Evolutionary conservation across 257 asterid species (phyloP).

Genomic region (Linaria vulgaris): DNA sequence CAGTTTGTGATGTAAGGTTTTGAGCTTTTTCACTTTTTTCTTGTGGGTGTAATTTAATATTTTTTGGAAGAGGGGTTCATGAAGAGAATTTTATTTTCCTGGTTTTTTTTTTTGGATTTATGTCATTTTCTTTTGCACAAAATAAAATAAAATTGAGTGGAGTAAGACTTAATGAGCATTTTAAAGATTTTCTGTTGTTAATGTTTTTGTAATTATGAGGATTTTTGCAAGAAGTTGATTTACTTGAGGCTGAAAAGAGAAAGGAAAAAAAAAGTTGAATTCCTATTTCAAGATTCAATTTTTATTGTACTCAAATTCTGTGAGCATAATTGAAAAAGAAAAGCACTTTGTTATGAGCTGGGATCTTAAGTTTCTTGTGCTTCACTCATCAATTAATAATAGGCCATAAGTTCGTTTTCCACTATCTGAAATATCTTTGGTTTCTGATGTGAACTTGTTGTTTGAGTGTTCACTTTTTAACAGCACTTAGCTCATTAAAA

Average conservation of each 20-base stretch:
- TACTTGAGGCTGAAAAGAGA: slow-evolving; percentile 11
- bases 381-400: slow-evolving; percentile 24
- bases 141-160: no score
- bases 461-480: slow-evolving; percentile 40
- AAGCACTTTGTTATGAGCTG: slow-evolving; percentile 38
- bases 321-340: slow-evolving; percentile 38
- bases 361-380: slow-evolving; percentile 47
- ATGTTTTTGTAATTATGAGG: background rate
- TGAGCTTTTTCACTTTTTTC: slow-evolving; percentile 12
- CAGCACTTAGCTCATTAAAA: slow-evolving; percentile 40
- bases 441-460: slow-evolving; percentile 40
- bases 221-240: slow-evolving; percentile 24
- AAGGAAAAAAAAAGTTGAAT: background rate
- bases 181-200: slow-evolving; percentile 16
- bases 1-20: slow-evolving; percentile 14
- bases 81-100: background rate
- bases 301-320: slow-evolving; percentile 9
- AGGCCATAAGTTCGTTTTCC: slow-evolving; percentile 26
- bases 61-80: no score
- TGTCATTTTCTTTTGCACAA: background rate
- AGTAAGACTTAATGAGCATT: slow-evolving; percentile 12
- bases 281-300: slow-evolving; percentile 18
- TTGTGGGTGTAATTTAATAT: slow-evolving; percentile 1
- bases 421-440: slow-evolving; percentile 24
- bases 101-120: slow-evolving; percentile 14